Evolutionary conservation across 768 basidiomycete genomes (phyloP).

Genomic region (Glaciozyma antarctica): DNA sequence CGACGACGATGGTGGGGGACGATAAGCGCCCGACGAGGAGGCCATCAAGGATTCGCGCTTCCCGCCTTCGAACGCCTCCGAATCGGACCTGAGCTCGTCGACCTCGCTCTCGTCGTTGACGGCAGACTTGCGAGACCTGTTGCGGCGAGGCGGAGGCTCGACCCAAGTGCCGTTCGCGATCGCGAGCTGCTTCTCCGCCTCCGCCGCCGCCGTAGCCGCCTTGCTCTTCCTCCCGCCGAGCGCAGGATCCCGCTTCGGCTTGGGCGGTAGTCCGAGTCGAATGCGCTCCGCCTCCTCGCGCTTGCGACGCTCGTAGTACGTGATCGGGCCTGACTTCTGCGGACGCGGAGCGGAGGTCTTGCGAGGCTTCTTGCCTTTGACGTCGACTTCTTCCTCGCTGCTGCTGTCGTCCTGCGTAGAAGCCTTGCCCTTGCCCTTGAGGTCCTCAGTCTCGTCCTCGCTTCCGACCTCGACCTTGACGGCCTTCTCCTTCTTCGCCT

Average conservation of each 20-base stretch:
- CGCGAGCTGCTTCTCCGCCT: conserved; percentile 27
- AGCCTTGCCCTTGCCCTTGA: no score
- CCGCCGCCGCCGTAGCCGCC: conserved; percentile 36
- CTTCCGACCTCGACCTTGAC: neutral
- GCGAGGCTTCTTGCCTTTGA: no score
- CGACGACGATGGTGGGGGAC: no score
- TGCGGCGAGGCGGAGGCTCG: conserved; percentile 5
- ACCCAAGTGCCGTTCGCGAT: conserved; percentile 4
- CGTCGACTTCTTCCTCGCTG: no score
- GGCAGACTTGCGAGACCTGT: conserved; percentile 1
- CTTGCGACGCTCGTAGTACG: neutral
- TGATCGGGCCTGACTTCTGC: neutral
- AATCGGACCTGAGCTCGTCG: conserved; percentile 39
- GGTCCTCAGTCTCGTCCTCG: neutral
- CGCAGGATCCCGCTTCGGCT: no score
- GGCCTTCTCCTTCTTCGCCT: neutral
- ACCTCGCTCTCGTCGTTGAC: conserved; percentile 43
- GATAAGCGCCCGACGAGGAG: no score
- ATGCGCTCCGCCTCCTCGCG: conserved; percentile 17
- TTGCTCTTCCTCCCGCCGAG: conserved; percentile 3
- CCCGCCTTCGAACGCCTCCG: no score
- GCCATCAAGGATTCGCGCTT: no score
- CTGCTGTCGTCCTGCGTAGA: no score
- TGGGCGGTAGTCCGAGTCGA: no score
- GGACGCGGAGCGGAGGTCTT: no score